Evolutionary conservation across 2,329 filamentous ascomycete species (phyloP).

Genomic region (Aspergillus fijiensis): DNA sequence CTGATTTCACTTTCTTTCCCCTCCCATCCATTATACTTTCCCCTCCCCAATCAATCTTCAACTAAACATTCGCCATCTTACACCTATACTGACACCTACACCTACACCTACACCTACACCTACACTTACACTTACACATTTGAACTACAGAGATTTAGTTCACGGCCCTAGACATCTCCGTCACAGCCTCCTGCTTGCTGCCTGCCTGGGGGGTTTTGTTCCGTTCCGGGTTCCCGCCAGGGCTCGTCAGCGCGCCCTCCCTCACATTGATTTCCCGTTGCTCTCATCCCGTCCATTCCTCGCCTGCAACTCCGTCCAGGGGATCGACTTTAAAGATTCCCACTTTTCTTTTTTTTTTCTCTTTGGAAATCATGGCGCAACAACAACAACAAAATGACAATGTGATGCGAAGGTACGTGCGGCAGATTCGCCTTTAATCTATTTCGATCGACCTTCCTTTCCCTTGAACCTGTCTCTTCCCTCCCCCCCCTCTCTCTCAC

Average conservation of each 20-base stretch:
- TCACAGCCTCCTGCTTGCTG: background rate
- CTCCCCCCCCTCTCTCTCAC: background rate
- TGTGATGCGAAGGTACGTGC: constrained; percentile 58
- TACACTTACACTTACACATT: background rate
- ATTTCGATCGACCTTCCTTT: background rate
- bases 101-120: too few relatives aligned
- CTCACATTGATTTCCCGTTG: constrained; percentile 9
- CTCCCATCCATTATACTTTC: background rate
- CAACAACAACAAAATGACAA: constrained; percentile 42
- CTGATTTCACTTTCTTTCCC: background rate
- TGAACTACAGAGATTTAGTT: background rate
- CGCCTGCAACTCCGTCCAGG: constrained; percentile 12
- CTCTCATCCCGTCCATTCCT: constrained; percentile 4
- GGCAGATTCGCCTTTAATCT: background rate
- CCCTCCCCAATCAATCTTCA: background rate
- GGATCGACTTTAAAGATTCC: constrained; percentile 1
- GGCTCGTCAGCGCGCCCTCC: constrained; percentile 10
- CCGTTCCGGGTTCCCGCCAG: constrained; percentile 13
- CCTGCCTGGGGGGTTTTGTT: constrained; percentile 4
- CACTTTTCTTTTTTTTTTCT: constrained; percentile 4
- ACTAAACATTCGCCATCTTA: background rate
- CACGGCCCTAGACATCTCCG: background rate
- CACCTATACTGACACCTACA: too few relatives aligned
- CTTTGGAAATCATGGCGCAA: constrained; percentile 37
- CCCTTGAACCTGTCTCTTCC: background rate